Evolutionary conservation across 2,329 filamentous ascomycete genomes (phyloP), one percentile per base, ranked within the genome.

Genomic region (Clonostachys byssicola): DNA sequence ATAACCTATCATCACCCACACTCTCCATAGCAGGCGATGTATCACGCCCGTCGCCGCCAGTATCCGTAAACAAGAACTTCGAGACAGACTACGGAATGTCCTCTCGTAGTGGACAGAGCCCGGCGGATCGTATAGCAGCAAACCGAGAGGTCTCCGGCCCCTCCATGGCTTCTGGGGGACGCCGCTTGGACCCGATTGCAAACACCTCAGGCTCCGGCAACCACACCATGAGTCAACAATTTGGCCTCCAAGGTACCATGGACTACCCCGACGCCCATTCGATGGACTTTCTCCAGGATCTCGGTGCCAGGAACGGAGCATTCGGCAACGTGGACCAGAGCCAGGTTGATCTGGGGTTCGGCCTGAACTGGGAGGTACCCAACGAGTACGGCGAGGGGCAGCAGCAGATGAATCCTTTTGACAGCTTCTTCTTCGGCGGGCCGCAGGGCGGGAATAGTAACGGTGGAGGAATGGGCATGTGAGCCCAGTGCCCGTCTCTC

Each of bases 391-490:
- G 73, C 49, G 77, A 83, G 42, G 73, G 73, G 59, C 75, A 81
- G 61, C 75, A 82, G 58, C 75, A 82, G 58, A 74, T 87, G 58
- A 80, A 88, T 49, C 76, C 85, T 0, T 88, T 89, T 63, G 85
- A 88, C 58, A 81, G 82, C 0, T 89, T 89, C 60, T 88, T 87
- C 68, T 87, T 88, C 60, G 83, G 84, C 1, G 77, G 76, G 1
- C 75, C 76, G 53, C 62, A 63, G 45, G 57, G 57, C 13, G 56
- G 54, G 6, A 43, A 41, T 7, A 44, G 45, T 4, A 23, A 13
- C 23, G 46, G 49, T 12, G 55, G 54, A 1, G 51, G 51, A 5
- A 48, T 51, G 45, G 42, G 48, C 36, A 39, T 39, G 36, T 39
- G 36, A 39, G 9, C 8, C 6, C 14, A n/a, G 36, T 8, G 36